These are phyloP conservation scores for Saururus chinensis DNA, from an alignment of 164 flowering plant species.

Conservation along the genomic window DNA sequence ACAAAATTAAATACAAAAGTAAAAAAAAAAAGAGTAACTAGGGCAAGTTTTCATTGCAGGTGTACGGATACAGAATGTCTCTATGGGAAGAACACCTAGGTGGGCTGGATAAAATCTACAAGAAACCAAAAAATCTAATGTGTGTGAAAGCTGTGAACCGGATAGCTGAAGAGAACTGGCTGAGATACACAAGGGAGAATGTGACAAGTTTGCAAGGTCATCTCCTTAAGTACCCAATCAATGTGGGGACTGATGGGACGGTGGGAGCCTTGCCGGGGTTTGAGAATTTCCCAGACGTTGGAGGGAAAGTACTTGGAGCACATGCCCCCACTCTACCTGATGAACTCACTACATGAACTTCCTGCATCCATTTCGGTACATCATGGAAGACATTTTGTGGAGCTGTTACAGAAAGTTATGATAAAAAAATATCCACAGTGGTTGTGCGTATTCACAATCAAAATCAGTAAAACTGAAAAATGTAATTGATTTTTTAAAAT, in stretches of 20 bases:
- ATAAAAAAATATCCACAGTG: too few relatives aligned
- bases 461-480: too few relatives aligned
- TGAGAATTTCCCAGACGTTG: constrained; percentile 74
- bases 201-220: constrained; percentile 40
- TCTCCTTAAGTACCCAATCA: constrained; percentile 52
- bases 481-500: too few relatives aligned
- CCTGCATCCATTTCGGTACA: neutral
- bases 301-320: constrained; percentile 67
- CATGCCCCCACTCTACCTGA: constrained; percentile 56
- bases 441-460: too few relatives aligned
- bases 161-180: constrained; percentile 48
- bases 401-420: too few relatives aligned
- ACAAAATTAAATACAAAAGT: too few relatives aligned
- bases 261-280: constrained; percentile 37
- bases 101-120: constrained; percentile 31
- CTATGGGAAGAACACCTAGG: constrained; percentile 73
- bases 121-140: constrained; percentile 30
- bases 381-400: too few relatives aligned
- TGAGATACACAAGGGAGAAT: constrained; percentile 23
- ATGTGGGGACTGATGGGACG: constrained; percentile 36
- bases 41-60: constrained; percentile 21
- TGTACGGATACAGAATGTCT: constrained; percentile 73
- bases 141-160: constrained; percentile 41
- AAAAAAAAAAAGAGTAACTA: too few relatives aligned
- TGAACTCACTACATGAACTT: constrained; percentile 47